Conservation (phyloP, 2,329 filamentous ascomycete genomes). For the Triangularia setosa region DNA sequence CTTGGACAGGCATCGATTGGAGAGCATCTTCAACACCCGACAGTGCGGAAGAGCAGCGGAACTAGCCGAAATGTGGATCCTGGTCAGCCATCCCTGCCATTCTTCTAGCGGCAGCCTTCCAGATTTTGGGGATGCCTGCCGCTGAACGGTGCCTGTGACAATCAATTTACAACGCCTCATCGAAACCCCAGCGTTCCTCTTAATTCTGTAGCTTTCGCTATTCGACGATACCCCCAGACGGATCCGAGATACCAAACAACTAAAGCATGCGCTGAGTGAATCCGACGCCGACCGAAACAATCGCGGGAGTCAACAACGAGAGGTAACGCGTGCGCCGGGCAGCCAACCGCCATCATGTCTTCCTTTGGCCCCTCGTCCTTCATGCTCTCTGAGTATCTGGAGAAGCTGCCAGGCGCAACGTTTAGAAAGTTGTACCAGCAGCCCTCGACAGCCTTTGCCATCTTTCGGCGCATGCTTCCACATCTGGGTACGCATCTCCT, state of each 20-base stretch:
- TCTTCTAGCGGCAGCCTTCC: not conserved
- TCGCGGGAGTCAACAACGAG: not conserved
- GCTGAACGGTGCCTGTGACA: not conserved
- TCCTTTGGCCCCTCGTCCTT: slow-evolving; percentile 43
- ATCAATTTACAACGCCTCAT: not conserved
- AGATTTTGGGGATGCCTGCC: not conserved
- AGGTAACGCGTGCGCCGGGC: not conserved
- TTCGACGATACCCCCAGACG: not conserved
- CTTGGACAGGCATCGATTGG: not conserved
- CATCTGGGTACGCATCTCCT: slow-evolving; percentile 62
- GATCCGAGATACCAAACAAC: not conserved
- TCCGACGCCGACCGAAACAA: not conserved
- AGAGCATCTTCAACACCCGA: not conserved
- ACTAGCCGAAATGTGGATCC: not conserved
- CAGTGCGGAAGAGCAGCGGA: not conserved
- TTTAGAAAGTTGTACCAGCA: slow-evolving; percentile 93
- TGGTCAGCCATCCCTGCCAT: not conserved
- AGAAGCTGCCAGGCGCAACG: slow-evolving; percentile 82
- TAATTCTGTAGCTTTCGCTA: not conserved
- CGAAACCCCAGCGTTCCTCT: not conserved
- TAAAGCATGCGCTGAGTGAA: not conserved
- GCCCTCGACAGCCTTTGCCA: slow-evolving; percentile 89
- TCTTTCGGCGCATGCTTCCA: slow-evolving; percentile 95
- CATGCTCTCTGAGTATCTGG: slow-evolving; percentile 81
- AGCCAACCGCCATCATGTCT: slow-evolving; percentile 18